Evolutionary conservation across 1,284 basidiomycete genomes (phyloP).

Genomic region (Tilletia horrida): DNA sequence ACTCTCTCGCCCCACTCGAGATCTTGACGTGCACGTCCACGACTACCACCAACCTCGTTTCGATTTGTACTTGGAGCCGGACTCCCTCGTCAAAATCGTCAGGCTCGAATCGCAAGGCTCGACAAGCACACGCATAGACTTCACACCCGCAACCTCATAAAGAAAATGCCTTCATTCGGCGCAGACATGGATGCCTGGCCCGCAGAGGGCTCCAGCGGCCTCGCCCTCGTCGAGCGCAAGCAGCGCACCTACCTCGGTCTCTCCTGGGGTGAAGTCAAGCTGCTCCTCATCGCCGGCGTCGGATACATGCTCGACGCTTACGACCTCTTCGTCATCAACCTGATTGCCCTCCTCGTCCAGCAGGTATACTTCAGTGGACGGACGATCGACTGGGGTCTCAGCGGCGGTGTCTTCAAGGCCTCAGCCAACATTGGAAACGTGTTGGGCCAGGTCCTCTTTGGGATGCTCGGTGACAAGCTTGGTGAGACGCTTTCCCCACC

Average conservation of each 20-base stretch:
- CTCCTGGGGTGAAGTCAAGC: slow-evolving; percentile 46
- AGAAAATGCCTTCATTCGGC: slow-evolving; percentile 44
- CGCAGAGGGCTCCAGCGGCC: slow-evolving; percentile 32
- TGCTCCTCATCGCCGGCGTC: slow-evolving; percentile 47
- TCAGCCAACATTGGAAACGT: slow-evolving; percentile 51
- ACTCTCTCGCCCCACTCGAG: too few species aligned
- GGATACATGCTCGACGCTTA: slow-evolving; percentile 49
- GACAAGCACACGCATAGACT: neutral
- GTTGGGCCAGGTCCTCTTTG: slow-evolving; percentile 47
- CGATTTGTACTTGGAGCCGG: too few species aligned
- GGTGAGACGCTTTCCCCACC: slow-evolving; percentile 20
- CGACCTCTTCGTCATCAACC: slow-evolving; percentile 52
- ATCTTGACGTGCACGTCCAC: too few species aligned
- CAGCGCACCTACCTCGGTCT: slow-evolving; percentile 41
- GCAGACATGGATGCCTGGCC: slow-evolving; percentile 45
- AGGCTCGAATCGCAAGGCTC: too few species aligned
- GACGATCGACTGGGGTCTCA: slow-evolving; percentile 48
- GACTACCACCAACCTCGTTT: too few species aligned
- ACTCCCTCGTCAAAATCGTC: too few species aligned
- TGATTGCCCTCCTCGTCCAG: slow-evolving; percentile 48
- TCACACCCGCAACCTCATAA: neutral
- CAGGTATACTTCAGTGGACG: slow-evolving; percentile 33
- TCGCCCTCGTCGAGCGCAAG: slow-evolving; percentile 41
- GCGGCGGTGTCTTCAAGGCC: slow-evolving; percentile 51
- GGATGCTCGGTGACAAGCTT: slow-evolving; percentile 49